These are phyloP conservation scores for Penicillium sp. DNA, from an alignment of 2,329 filamentous ascomycete genomes.

Conservation along the genomic window DNA sequence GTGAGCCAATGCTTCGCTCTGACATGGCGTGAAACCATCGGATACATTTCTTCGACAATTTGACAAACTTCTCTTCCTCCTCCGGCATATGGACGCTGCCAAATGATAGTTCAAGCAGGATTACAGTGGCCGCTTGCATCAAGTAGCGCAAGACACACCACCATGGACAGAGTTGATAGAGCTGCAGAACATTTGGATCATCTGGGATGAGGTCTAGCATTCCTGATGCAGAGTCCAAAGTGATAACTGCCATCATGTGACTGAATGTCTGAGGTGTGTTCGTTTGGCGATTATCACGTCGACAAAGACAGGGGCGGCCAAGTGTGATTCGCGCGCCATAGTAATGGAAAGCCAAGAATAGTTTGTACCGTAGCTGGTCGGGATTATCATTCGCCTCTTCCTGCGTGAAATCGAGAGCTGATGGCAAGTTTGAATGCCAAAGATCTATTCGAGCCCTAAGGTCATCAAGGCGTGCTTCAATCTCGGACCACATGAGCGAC, in stretches of 20 bases:
- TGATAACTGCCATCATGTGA: conserved; percentile 42
- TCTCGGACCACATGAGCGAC: conserved; percentile 43
- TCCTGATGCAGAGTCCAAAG: conserved; percentile 44
- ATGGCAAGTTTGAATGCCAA: conserved; percentile 45
- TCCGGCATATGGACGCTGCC: conserved; percentile 48
- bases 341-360: conserved; percentile 49
- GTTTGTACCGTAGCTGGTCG: conserved; percentile 43
- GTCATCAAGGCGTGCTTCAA: conserved; percentile 45
- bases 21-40: conserved; percentile 50
- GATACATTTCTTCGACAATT: conserved; percentile 46
- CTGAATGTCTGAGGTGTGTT: conserved; percentile 40
- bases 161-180: conserved; percentile 49
- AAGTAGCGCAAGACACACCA: conserved; percentile 52
- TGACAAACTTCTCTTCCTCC: conserved; percentile 41
- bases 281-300: conserved; percentile 41
- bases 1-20: conserved; percentile 42
- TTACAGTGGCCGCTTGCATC: conserved; percentile 50
- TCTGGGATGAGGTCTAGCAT: conserved; percentile 49
- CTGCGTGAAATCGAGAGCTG: conserved; percentile 41
- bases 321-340: conserved; percentile 50
- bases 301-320: conserved; percentile 51
- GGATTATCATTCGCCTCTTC: conserved; percentile 36
- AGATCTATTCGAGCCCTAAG: conserved; percentile 42
- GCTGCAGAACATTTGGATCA: conserved; percentile 43
- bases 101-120: conserved; percentile 52